Conservation (phyloP, 2,329 filamentous ascomycete genomes). For the Colletotrichum eremochloae region DNA sequence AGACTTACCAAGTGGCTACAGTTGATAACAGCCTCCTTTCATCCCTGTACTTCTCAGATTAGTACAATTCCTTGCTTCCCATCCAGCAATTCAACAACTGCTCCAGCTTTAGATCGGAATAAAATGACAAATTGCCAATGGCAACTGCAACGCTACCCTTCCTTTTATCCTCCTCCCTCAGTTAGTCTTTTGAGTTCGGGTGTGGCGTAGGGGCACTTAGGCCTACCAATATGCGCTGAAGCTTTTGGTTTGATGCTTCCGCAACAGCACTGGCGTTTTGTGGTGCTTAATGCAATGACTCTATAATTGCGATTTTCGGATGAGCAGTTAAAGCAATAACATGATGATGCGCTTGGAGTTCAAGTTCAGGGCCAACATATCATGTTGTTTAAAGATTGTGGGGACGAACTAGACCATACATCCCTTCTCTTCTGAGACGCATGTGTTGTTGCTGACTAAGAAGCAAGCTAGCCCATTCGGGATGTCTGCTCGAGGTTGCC, state of each 20-base stretch:
- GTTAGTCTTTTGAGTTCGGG: too few species aligned
- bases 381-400: background rate
- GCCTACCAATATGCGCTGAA: background rate
- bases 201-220: background rate
- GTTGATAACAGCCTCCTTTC: conserved; percentile 3
- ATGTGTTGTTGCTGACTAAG: conserved; percentile 21
- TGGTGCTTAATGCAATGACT: background rate
- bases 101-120: background rate
- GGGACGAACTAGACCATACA: background rate
- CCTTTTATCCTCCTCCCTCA: background rate
- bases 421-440: background rate
- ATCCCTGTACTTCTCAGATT: background rate
- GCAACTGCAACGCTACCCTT: background rate
- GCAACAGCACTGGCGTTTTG: background rate
- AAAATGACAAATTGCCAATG: too few species aligned
- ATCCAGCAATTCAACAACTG: background rate
- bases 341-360: background rate
- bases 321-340: background rate
- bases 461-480: background rate
- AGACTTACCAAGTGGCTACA: background rate
- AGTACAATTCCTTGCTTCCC: background rate
- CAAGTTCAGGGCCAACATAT: background rate
- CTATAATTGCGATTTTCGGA: background rate
- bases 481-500: conserved; percentile 2
- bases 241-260: too few species aligned